Percentiles rank a stretch among this genome's conserved stretches.
Conservation (phyloP, 768 basidiomycete genomes). For the Butyriboletus loyo region DNA sequence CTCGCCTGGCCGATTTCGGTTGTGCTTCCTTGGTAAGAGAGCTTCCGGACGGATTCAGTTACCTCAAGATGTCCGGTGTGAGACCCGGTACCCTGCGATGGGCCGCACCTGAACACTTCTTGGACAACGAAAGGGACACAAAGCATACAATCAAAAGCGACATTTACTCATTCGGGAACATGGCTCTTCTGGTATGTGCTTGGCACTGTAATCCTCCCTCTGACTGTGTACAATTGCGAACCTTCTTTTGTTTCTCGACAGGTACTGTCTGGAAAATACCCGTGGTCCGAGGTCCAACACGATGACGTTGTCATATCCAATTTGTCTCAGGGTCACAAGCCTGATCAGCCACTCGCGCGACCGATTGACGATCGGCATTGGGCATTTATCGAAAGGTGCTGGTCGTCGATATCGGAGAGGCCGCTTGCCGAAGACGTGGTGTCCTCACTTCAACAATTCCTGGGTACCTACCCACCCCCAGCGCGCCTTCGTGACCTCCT, state of each 20-base stretch:
- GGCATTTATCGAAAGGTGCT: slow-evolving; percentile 5
- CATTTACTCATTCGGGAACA: slow-evolving; percentile 9
- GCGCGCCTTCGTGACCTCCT: not conserved
- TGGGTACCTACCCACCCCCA: not conserved
- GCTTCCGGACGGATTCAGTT: not conserved
- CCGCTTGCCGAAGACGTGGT: not conserved
- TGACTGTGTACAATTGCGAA: not conserved
- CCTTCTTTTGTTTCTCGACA: not conserved
- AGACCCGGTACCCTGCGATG: slow-evolving; percentile 5
- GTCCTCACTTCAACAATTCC: not conserved
- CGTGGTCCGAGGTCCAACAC: not conserved
- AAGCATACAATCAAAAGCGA: slow-evolving; percentile 2
- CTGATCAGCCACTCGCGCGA: not conserved
- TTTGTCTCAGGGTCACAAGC: not conserved
- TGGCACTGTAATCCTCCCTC: not conserved
- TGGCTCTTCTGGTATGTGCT: slow-evolving; percentile 1
- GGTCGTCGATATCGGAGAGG: not conserved
- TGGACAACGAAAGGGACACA: not conserved
- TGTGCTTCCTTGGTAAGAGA: slow-evolving; percentile 7
- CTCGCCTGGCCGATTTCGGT: slow-evolving; percentile 10
- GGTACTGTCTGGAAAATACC: not conserved
- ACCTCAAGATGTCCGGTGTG: not conserved
- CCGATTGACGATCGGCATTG: slow-evolving; percentile 6
- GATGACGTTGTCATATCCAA: not conserved
- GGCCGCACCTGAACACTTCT: slow-evolving; percentile 9